phyloP scores from a whole-genome alignment of 176 grass and related monocot genomes.

The Chloris gayana region DNA sequence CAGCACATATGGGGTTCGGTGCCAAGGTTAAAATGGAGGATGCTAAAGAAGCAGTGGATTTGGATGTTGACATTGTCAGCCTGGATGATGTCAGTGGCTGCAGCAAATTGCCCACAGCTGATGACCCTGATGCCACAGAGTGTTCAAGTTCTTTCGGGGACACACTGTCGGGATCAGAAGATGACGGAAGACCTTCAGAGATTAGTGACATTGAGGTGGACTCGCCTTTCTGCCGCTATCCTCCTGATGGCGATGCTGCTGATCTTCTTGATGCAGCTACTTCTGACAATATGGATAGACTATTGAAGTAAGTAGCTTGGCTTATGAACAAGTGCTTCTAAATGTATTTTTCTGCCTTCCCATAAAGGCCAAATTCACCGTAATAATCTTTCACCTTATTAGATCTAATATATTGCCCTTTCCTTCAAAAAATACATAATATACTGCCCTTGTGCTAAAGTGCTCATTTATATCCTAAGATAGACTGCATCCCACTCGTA shows the following conservation, averaged over 20 bases:
- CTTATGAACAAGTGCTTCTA: background rate
- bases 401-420: background rate
- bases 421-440: too few species aligned
- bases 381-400: background rate
- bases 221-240: slow-evolving; percentile 69
- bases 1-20: slow-evolving; percentile 19
- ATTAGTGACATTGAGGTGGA: slow-evolving; percentile 83
- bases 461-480: background rate
- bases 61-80: slow-evolving; percentile 50
- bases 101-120: slow-evolving; percentile 37
- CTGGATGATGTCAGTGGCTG: slow-evolving; percentile 12
- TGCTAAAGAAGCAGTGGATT: slow-evolving; percentile 36
- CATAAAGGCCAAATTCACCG: background rate
- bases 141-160: slow-evolving; percentile 94
- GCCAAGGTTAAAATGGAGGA: slow-evolving; percentile 38
- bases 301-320: slow-evolving; percentile 67
- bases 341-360: background rate
- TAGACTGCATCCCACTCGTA: background rate
- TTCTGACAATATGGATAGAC: slow-evolving; percentile 54
- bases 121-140: slow-evolving; percentile 75
- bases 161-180: slow-evolving; percentile 74
- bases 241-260: slow-evolving; percentile 53
- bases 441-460: background rate
- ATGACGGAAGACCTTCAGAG: slow-evolving; percentile 61
- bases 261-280: slow-evolving; percentile 56